Evolutionary conservation across 345 rosid species (phyloP).

Genomic region (Noccaea caerulescens): DNA sequence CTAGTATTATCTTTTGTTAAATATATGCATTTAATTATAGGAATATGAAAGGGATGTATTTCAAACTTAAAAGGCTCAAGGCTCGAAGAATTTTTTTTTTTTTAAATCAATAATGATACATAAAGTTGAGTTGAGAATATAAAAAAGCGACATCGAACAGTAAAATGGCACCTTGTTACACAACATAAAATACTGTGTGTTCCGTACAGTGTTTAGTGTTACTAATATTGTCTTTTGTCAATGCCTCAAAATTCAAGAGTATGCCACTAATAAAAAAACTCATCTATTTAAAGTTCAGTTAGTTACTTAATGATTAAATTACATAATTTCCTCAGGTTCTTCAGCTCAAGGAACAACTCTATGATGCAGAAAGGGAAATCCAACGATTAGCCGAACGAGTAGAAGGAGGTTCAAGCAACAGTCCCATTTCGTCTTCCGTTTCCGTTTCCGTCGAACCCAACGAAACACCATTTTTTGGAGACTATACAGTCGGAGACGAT

Average conservation of each 20-base stretch:
- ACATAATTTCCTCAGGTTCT: slow-evolving; percentile 50
- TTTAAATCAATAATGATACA: slow-evolving; percentile 15
- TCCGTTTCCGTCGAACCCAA: slow-evolving; percentile 49
- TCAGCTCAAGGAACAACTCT: slow-evolving; percentile 61
- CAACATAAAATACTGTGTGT: slow-evolving; percentile 34
- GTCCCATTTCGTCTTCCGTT: slow-evolving; percentile 58
- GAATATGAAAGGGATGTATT: no score
- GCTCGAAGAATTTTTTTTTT: slow-evolving; percentile 49
- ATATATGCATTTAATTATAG: no score
- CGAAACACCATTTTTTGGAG: slow-evolving; percentile 54
- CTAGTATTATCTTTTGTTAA: no score
- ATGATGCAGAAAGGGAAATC: slow-evolving; percentile 62
- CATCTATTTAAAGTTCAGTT: slow-evolving; percentile 2
- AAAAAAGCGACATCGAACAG: slow-evolving; percentile 35
- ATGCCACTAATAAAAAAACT: slow-evolving; percentile 12
- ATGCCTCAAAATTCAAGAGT: not conserved
- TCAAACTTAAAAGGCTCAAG: slow-evolving; percentile 39
- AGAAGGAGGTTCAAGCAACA: slow-evolving; percentile 53
- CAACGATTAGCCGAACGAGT: slow-evolving; percentile 53
- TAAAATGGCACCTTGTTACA: slow-evolving; percentile 50
- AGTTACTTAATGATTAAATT: slow-evolving; percentile 11
- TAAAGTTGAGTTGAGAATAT: slow-evolving; percentile 18
- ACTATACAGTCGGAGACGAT: slow-evolving; percentile 49
- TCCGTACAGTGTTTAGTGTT: slow-evolving; percentile 30
- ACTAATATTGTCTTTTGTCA: slow-evolving; percentile 26